Base-by-base conservation (phyloP, 208 protist species). In the Acanthamoeba lenticulata region DNA sequence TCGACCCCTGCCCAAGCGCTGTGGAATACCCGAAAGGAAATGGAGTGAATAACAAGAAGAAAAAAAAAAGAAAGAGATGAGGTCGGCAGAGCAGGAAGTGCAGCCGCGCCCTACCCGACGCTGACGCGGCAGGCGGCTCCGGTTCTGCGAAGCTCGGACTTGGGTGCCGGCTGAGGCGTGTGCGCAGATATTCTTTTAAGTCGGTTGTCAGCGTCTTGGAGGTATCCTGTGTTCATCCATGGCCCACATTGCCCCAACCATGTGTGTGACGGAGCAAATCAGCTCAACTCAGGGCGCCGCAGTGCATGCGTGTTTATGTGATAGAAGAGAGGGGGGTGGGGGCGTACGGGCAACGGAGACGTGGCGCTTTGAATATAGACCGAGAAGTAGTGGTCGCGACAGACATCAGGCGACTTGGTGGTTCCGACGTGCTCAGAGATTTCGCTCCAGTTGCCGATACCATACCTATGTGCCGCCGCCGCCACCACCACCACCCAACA, bases 371-470 rank as follows among this genome's bases (percentile, higher is more conserved):
- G 52, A 45, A 90, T 62, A 29, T 97, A 97, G 27, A 95, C 65
- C 0, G 67, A 36, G 21, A 94, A 94, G 74, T 97, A 97, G 94
- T 97, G 96, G 27, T 81, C 36, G 38, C 96, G 52, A 86, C 96
- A 97, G n/a, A 97, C 67, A 44, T 94, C 36, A n/a, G 89, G 36
- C 45, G 95, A 95, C 88, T 97, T 97, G 27, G 96, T 96, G 62
- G 60, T 79, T 2, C 94, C 95, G 0, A 97, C 91, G 83, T 97
- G 94, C 11, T 96, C 96, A 4, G 95, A 77, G 47, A 97, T 86
- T 32, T 97, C 96, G 15, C 62, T 55, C 97, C 97, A 97, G 86
- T 97, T 97, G 29, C 95, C 96, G 4, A 97, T 38, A 19, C 96
- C 95, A 34, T 97, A 94, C 29, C 38, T 85, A 19, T n/a, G n/a